Base-by-base conservation (phyloP, 331 rosid genomes). In the Rosa hybrid region DNA sequence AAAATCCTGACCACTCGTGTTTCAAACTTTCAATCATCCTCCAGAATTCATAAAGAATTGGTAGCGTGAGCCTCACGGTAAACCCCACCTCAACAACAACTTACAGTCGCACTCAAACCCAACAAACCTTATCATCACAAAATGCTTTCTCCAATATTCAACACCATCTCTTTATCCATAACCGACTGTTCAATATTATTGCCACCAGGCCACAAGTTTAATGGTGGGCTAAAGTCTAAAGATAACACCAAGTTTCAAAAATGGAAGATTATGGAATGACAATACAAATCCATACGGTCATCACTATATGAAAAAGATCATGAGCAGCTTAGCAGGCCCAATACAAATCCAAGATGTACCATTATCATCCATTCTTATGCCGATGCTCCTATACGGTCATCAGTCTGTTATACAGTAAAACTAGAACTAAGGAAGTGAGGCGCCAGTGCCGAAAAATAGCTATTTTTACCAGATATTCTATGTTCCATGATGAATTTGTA, bases 391-490 rank as follows among this genome's bases (percentile, higher is more conserved):
- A 65, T 50, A 38, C 69, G 49, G 53, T 63, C 23, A 21, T 51
- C 42, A 7, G 67, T 57, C 23, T 42, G 45, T 64, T 23, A 68
- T 71, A 71, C 73, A 78, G 59, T 63, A 70, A 81, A 54, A 78
- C 64, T 65, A 38, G 73, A 78, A 77, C 74, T 76, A 77, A 72
- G 54, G 80, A 71, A 27, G 27, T 12, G 72, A 78, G 78, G 81
- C 76, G 18, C 81, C 73, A 71, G 80, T 49, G 77, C 76, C 56
- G 48, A 71, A 59, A 74, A 65, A 82, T 78, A 75, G 78, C 39
- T 49, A 45, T 44, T 80, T 76, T 74, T 77, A 82, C 69, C 71
- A 41, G 46, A 20, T 51, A 44, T 7, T 84, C 9, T 62, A 84
- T 48, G 59, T 34, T 30, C 78, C 51, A 69, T 6, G 42, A 10